Percentiles rank a stretch among this genome's conserved stretches.
These are phyloP conservation scores for Austropuccinia psidii DNA, from an alignment of 1,284 basidiomycete genomes.

Conservation along the genomic window DNA sequence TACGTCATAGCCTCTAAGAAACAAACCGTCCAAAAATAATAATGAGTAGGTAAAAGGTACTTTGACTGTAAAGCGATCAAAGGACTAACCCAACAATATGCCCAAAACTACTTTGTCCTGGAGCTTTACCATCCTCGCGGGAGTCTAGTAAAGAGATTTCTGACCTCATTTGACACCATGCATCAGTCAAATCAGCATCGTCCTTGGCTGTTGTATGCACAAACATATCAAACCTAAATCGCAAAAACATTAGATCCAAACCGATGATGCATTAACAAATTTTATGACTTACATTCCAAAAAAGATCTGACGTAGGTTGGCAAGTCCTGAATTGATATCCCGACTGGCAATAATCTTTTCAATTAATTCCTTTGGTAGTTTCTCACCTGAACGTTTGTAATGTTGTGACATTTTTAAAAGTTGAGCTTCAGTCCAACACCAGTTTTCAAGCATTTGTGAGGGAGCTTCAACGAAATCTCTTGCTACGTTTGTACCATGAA, in stretches of 20 bases:
- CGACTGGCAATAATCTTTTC: slow-evolving; percentile 69
- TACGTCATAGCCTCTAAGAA: slow-evolving; percentile 29
- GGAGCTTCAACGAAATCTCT: slow-evolving; percentile 79
- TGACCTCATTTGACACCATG: slow-evolving; percentile 11
- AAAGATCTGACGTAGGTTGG: slow-evolving; percentile 70
- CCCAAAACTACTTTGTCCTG: slow-evolving; percentile 23
- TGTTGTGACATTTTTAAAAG: slow-evolving; percentile 68
- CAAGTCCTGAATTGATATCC: slow-evolving; percentile 69
- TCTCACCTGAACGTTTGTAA: slow-evolving; percentile 60
- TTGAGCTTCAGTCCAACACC: slow-evolving; percentile 73
- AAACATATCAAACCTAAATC: slow-evolving; percentile 24
- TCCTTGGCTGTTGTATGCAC: background rate
- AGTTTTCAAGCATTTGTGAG: slow-evolving; percentile 83
- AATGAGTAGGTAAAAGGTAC: background rate
- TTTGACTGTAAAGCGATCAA: background rate
- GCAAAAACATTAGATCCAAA: background rate
- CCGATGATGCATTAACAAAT: background rate
- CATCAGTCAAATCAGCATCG: background rate
- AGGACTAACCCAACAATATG: slow-evolving; percentile 30
- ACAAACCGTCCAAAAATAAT: background rate
- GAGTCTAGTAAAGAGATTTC: slow-evolving; percentile 23
- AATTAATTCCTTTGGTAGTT: slow-evolving; percentile 66
- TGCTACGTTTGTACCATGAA: slow-evolving; percentile 54
- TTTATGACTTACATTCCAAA: slow-evolving; percentile 50
- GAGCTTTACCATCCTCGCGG: background rate